Percentiles rank a stretch among this genome's conserved stretches.
phyloP scores from a whole-genome alignment of 768 basidiomycete species.

The Boletus tomentosulus region DNA sequence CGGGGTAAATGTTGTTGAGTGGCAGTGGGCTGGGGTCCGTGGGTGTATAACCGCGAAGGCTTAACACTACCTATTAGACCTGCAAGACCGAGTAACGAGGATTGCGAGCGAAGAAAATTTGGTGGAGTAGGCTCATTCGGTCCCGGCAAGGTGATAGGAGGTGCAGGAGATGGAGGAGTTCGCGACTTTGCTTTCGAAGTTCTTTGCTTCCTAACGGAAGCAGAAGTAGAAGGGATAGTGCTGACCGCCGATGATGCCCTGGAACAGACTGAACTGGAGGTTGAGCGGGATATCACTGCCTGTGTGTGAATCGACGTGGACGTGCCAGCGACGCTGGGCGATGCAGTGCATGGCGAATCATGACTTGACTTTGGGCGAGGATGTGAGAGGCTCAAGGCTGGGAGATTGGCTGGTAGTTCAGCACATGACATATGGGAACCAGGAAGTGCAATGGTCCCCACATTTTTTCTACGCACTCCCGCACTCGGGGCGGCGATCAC shows the following conservation, averaged over 20 bases:
- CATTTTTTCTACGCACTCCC: conserved; percentile 44
- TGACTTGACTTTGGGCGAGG: conserved; percentile 9
- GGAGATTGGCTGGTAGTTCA: conserved; percentile 79
- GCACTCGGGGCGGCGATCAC: conserved; percentile 25
- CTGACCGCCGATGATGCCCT: conserved; percentile 8
- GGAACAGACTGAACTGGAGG: conserved; percentile 8
- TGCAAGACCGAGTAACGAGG: conserved; percentile 66
- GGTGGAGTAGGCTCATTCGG: conserved; percentile 57
- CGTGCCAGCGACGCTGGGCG: conserved; percentile 23
- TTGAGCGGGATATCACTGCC: conserved; percentile 8
- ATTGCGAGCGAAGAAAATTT: conserved; percentile 71
- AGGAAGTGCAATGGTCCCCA: conserved; percentile 98
- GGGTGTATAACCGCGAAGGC: conserved; percentile 36
- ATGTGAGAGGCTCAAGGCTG: conserved; percentile 56
- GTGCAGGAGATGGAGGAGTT: conserved; percentile 46
- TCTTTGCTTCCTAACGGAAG: conserved; percentile 32
- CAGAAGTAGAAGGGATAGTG: background rate
- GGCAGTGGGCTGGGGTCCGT: background rate
- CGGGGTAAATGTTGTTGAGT: conserved; percentile 38
- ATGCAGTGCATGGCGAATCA: conserved; percentile 36
- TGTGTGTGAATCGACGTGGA: conserved; percentile 1
- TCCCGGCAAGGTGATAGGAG: conserved; percentile 60
- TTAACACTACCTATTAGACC: conserved; percentile 66
- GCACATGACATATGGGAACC: conserved; percentile 80
- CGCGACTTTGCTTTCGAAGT: conserved; percentile 34